Evolutionary conservation across 345 rosid genomes (phyloP), one percentile per base, ranked within the genome.

Genomic region (Cardamine chenopodiifolia): DNA sequence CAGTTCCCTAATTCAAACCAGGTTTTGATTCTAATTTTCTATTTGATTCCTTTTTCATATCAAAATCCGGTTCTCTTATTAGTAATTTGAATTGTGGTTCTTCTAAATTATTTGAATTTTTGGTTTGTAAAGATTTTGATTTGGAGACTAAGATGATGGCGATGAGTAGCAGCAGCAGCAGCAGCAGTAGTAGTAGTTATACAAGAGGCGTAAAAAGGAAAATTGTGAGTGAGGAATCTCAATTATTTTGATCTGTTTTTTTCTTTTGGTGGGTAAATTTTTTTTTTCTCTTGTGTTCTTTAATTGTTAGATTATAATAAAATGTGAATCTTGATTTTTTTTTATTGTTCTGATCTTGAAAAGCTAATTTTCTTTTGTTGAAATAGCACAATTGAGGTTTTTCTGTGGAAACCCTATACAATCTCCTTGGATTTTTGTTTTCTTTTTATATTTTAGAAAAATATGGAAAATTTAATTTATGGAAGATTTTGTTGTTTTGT

Each of bases 121-220:
- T 49, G 20, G 31, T 53, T 22, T 76, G 17, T 32, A 4, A 42
- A 76, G 65, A 29, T 52, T 53, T 68, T 68, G 60, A 68, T 39
- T 19, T 3, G 1, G 72, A 56, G 61, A 74, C 53, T 19, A 66
- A 26, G 52, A 74, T 50, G 67, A 63, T 56, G 48, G 6, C 59
- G 71, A 68, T 50, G 39, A 55, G 78, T 1, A 34, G 37, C 4
- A 61, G 49, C 37, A 60, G 37, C 8, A 48, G 45, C 1, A 34
- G 28, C 0, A 47, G 14, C 0, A 7, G 47, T 25, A 58, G 69
- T 64, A n/a, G 64, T 55, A 48, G 28, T 44, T 31, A 57, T 55
- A 62, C 34, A 1, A 64, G 47, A 49, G 0, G 26, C 34, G 18
- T 1, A 44, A 73, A 23, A 34, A 17, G 54, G 1, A 68, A 12